Conservation (phyloP, 129 eudicot genomes). For the Kitagawia praeruptora region DNA sequence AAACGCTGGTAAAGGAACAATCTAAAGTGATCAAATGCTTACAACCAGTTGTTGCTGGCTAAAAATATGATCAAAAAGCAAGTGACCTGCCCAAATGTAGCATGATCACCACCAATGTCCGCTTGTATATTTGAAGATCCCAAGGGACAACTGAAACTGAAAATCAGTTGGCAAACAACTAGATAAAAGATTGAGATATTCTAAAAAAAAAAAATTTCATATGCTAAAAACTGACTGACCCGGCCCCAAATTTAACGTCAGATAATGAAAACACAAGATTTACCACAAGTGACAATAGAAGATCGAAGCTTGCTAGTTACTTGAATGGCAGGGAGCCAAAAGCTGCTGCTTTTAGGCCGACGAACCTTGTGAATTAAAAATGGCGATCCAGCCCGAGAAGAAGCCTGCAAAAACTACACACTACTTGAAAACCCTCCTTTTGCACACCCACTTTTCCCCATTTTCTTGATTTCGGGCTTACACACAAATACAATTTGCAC, state of each 20-base stretch:
- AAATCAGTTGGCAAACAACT: constrained; percentile 10
- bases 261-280: background rate
- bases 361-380: constrained; percentile 64
- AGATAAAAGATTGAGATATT: background rate
- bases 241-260: background rate
- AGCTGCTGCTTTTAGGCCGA: constrained; percentile 70
- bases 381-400: constrained; percentile 51
- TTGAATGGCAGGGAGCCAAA: constrained; percentile 82
- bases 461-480: background rate
- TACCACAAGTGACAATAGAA: constrained; percentile 67
- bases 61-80: constrained; percentile 1
- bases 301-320: constrained; percentile 70
- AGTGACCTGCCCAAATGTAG: constrained; percentile 38
- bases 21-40: constrained; percentile 8
- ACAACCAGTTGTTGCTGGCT: background rate
- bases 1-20: background rate
- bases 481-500: background rate
- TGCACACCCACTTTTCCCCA: constrained; percentile 25
- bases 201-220: background rate
- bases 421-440: constrained; percentile 23
- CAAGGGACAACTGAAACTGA: constrained; percentile 73
- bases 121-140: constrained; percentile 42
- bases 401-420: constrained; percentile 59
- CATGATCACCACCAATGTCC: constrained; percentile 39
- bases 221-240: background rate